phyloP scores from a whole-genome alignment of 306 rosid genomes.

The Comarum palustre region DNA sequence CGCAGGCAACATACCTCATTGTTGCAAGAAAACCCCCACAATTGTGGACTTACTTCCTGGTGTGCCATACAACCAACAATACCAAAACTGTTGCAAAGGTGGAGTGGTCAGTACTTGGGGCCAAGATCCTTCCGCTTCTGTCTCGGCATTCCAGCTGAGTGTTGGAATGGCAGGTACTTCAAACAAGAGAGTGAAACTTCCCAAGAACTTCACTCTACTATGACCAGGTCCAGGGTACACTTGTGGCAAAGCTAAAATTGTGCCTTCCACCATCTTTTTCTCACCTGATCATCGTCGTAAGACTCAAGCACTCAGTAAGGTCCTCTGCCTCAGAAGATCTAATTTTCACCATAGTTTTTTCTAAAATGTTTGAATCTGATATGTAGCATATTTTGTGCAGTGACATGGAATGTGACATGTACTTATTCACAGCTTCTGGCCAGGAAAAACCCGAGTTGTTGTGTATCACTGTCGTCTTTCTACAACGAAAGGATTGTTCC shows the following conservation, averaged over 20 bases:
- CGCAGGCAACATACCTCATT: conserved; percentile 75
- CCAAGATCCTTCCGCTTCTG: conserved; percentile 75
- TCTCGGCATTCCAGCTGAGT: conserved; percentile 81
- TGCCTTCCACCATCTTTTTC: conserved; percentile 71
- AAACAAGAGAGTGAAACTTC: conserved; percentile 78
- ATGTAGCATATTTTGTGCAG: conserved; percentile 37
- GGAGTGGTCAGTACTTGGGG: conserved; percentile 92
- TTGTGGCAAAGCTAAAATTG: conserved; percentile 85
- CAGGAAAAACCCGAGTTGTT: conserved; percentile 71
- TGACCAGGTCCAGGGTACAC: conserved; percentile 94
- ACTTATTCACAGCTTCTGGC: conserved; percentile 87
- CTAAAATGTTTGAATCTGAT: not conserved
- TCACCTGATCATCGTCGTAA: conserved; percentile 72
- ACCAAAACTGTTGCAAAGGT: conserved; percentile 84
- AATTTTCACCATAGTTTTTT: not conserved
- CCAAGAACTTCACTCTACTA: conserved; percentile 77
- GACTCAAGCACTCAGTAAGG: conserved; percentile 89
- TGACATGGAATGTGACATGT: conserved; percentile 99
- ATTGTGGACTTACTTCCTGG: conserved; percentile 90
- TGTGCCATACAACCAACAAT: conserved; percentile 92
- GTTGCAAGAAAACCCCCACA: conserved; percentile 80
- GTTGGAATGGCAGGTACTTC: conserved; percentile 79
- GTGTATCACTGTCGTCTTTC: conserved; percentile 89
- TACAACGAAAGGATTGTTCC: conserved; percentile 75
- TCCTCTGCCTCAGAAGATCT: conserved; percentile 7